Conservation (phyloP, 2,329 filamentous ascomycete species). For the Leptoxyphium fumago region DNA sequence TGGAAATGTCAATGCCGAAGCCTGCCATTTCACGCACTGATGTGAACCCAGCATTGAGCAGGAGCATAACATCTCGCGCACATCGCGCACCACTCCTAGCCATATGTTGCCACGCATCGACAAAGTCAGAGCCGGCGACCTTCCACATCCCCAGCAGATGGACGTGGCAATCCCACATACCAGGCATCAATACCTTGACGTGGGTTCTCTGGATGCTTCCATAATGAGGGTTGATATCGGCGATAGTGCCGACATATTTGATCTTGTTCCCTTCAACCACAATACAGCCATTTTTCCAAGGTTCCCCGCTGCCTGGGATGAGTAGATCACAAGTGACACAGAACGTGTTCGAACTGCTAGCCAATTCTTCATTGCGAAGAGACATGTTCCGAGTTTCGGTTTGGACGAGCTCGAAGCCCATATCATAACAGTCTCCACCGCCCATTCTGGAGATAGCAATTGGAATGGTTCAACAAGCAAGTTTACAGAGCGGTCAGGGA, state of each 20-base stretch:
- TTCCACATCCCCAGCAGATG: conserved; percentile 25
- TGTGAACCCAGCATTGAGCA: conserved; percentile 36
- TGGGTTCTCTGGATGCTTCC: neutral
- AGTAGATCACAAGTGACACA: conserved; percentile 19
- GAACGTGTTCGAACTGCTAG: neutral
- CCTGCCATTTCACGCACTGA: conserved; percentile 37
- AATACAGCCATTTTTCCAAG: conserved; percentile 26
- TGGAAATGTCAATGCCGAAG: conserved; percentile 30
- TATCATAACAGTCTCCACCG: neutral
- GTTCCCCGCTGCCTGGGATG: conserved; percentile 33
- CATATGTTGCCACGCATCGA: conserved; percentile 4
- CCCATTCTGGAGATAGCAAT: neutral
- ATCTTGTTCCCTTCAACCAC: conserved; percentile 27
- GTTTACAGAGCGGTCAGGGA: too few species aligned
- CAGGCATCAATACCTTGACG: conserved; percentile 35
- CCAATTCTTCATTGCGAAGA: neutral
- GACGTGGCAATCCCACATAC: conserved; percentile 39
- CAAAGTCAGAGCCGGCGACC: conserved; percentile 1
- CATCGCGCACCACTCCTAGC: conserved; percentile 27
- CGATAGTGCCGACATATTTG: conserved; percentile 23
- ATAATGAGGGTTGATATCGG: neutral
- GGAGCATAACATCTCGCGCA: conserved; percentile 26
- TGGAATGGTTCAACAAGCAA: too few species aligned
- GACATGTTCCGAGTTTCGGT: neutral
- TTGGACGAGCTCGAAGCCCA: neutral